Conservation (phyloP, 805 yeast species). For the Candida ulmi region DNA sequence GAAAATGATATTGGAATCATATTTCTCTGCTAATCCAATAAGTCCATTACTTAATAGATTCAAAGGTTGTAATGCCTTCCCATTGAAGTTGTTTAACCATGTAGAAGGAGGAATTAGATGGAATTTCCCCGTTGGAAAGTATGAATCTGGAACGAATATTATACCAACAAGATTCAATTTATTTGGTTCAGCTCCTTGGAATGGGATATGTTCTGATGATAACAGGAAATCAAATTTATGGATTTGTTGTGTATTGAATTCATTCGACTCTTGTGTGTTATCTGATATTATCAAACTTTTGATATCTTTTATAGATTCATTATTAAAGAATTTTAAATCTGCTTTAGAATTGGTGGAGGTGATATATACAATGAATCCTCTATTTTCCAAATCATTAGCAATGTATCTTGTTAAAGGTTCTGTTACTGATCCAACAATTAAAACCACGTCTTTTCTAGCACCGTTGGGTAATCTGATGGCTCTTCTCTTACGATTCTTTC, state of each 20-base stretch:
- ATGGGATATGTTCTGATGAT: conserved; percentile 50
- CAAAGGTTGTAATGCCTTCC: conserved; percentile 42
- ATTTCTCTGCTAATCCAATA: conserved; percentile 45
- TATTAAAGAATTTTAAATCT: conserved; percentile 39
- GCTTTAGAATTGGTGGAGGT: conserved; percentile 37
- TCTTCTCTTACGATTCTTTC: conserved; percentile 32
- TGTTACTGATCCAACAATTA: conserved; percentile 70
- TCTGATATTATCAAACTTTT: conserved; percentile 54
- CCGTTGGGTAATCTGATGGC: conserved; percentile 65
- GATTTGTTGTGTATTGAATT: conserved; percentile 40
- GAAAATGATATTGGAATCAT: conserved; percentile 43
- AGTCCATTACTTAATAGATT: conserved; percentile 51
- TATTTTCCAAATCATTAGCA: conserved; percentile 65
- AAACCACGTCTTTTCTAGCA: conserved; percentile 67
- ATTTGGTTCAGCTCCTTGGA: conserved; percentile 53
- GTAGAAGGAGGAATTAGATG: conserved; percentile 45
- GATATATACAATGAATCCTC: conserved; percentile 79
- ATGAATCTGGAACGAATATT: conserved; percentile 63
- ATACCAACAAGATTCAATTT: conserved; percentile 56
- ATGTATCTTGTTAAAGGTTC: conserved; percentile 67
- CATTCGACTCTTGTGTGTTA: conserved; percentile 33
- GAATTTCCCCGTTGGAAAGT: conserved; percentile 62
- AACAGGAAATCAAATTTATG: conserved; percentile 43
- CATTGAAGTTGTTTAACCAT: conserved; percentile 45
- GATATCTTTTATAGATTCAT: conserved; percentile 63